Evolutionary conservation across 1,284 basidiomycete species (phyloP).

Genomic region (Schizophyllum amplum): DNA sequence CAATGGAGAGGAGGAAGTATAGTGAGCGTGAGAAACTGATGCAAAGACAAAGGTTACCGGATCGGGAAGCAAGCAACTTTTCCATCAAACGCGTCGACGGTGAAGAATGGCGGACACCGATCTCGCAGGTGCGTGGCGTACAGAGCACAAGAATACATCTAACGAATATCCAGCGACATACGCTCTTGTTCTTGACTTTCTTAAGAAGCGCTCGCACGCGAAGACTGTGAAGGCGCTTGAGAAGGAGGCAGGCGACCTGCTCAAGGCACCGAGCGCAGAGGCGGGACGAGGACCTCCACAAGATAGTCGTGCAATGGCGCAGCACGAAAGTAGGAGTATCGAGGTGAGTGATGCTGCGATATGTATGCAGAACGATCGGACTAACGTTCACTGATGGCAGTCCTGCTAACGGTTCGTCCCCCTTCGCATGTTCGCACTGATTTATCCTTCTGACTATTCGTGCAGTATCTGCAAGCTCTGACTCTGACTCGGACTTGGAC

Average conservation of each 20-base stretch:
- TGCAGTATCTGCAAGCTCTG: too few relatives aligned
- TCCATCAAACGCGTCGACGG: background rate
- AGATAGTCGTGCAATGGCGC: conserved; percentile 59
- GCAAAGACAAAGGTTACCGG: background rate
- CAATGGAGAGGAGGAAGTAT: background rate
- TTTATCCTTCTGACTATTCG: too few relatives aligned
- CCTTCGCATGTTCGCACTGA: too few relatives aligned
- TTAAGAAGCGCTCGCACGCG: conserved; percentile 48
- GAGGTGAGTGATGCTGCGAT: background rate
- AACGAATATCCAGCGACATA: conserved; percentile 48
- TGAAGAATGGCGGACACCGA: background rate
- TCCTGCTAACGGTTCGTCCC: background rate
- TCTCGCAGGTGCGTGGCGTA: background rate
- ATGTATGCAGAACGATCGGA: background rate
- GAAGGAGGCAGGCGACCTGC: conserved; percentile 37
- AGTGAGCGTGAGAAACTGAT: background rate
- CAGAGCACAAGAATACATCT: background rate
- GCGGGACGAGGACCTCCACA: conserved; percentile 47
- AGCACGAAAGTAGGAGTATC: conserved; percentile 15
- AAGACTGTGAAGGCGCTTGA: conserved; percentile 61
- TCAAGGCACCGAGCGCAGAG: conserved; percentile 48
- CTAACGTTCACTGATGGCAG: background rate
- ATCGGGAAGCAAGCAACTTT: background rate
- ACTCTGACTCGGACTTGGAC: conserved; percentile 6
- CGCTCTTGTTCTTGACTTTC: conserved; percentile 64